Evolutionary conservation across 2,329 filamentous ascomycete genomes (phyloP).

Genomic region (Mariannaea sp.): DNA sequence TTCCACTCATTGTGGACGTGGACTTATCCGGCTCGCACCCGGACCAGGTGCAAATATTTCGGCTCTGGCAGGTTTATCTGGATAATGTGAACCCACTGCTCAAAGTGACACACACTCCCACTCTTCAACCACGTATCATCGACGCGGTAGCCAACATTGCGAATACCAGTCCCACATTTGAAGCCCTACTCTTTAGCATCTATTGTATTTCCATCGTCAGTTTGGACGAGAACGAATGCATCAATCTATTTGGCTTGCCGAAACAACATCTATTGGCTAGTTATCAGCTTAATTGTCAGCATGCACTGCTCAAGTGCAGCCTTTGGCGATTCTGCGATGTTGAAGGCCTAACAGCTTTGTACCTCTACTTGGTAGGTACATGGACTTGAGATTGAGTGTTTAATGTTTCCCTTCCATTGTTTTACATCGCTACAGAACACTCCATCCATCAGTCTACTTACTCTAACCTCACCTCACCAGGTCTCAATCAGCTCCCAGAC

Average conservation of each 20-base stretch:
- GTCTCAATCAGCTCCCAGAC: conserved; percentile 49
- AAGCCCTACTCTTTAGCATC: conserved; percentile 62
- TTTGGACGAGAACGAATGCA: conserved; percentile 50
- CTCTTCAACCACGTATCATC: conserved; percentile 56
- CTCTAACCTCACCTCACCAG: too few relatives aligned
- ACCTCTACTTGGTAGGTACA: conserved; percentile 59
- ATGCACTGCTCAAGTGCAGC: conserved; percentile 57
- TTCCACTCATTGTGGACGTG: conserved; percentile 45
- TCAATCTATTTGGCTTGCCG: conserved; percentile 45
- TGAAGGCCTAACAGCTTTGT: conserved; percentile 60
- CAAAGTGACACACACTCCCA: conserved; percentile 62
- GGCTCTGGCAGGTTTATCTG: conserved; percentile 62
- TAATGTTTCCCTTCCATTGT: too few relatives aligned
- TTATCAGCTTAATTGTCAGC: conserved; percentile 56
- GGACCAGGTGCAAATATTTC: conserved; percentile 49
- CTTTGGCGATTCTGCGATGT: conserved; percentile 56
- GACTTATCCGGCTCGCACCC: conserved; percentile 58
- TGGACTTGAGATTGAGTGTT: too few relatives aligned
- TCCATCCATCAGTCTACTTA: too few relatives aligned
- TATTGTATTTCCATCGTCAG: conserved; percentile 51
- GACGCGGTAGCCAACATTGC: conserved; percentile 51
- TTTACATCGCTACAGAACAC: too few relatives aligned
- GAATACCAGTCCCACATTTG: conserved; percentile 47
- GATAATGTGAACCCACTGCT: conserved; percentile 63
- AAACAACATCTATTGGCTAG: conserved; percentile 48